Evolutionary conservation across 768 basidiomycete genomes (phyloP), one percentile per base, ranked within the genome.

Genomic region (Dioszegia hungarica): DNA sequence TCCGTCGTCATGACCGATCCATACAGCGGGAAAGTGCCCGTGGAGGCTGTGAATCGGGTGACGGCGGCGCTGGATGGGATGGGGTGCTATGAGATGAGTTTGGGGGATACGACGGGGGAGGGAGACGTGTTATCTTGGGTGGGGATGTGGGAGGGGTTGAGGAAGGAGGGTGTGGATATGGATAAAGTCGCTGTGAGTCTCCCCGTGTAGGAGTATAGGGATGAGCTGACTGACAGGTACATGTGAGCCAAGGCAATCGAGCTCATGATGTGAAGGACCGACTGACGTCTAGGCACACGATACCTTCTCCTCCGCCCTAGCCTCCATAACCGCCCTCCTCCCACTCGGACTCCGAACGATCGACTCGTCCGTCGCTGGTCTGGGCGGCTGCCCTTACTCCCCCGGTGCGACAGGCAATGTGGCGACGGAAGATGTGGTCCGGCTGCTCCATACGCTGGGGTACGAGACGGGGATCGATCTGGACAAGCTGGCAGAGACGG

Each of bases 381-480:
- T 97, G 0, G 93, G 94, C 2, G 91, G 93, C 17, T 97, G 94
- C 68, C 93, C 93, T 2, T 98, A 90, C 76, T 91, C 93, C 1
- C 94, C 93, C 1, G 92, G 92, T 5, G 92, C 93, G 14, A 92
- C 90, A 0, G 93, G 94, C 15, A 95, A 95, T 64, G 89, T 95
- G 17, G 86, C 90, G 0, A 97, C 94, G 0, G 93, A 98, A 62
- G 80, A 94, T 63, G 83, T 94, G 0, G 79, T 94, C 9, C 91
- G 95, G 61, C 87, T 88, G 0, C 81, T 98, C 8, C 82, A 80
- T 64, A 84, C 78, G 48, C 86, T 85, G 10, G 80, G 78, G 5
- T 78, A 78, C 43, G 84, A 84, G 72, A 81, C 79, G 3, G 84
- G 83, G 3, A 78, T 82, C 39, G 82, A 90, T 66, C 77, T 92